Evolutionary conservation across 2,329 filamentous ascomycete species (phyloP).

Genomic region (Penicillium sp.): DNA sequence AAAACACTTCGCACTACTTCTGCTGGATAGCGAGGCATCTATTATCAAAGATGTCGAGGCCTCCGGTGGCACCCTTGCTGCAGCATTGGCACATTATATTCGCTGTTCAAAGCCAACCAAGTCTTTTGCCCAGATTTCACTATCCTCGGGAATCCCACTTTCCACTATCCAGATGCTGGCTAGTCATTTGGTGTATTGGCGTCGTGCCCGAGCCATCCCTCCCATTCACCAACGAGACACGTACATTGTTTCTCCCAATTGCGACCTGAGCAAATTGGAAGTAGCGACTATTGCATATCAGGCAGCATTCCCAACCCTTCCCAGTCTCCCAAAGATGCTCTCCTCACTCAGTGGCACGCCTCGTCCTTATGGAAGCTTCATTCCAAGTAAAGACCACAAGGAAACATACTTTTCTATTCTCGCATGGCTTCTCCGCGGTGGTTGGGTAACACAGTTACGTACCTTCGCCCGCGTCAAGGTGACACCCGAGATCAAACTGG

Average conservation of each 20-base stretch:
- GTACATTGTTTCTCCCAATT: constrained; percentile 90
- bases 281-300: constrained; percentile 72
- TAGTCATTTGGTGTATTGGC: constrained; percentile 94
- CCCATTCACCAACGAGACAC: constrained; percentile 86
- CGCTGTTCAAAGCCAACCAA: constrained; percentile 61
- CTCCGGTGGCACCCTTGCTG: constrained; percentile 73
- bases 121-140: constrained; percentile 70
- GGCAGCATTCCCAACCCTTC: constrained; percentile 76
- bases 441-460: constrained; percentile 90
- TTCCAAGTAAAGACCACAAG: constrained; percentile 84
- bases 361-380: constrained; percentile 77
- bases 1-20: constrained; percentile 81
- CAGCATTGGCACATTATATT: constrained; percentile 73
- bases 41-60: constrained; percentile 69
- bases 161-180: constrained; percentile 83
- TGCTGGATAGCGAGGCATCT: constrained; percentile 79
- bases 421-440: constrained; percentile 87
- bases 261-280: constrained; percentile 71
- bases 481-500: constrained; percentile 76
- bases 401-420: constrained; percentile 86
- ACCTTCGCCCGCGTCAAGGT: constrained; percentile 89
- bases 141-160: constrained; percentile 64
- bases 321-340: constrained; percentile 83
- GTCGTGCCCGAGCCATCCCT: constrained; percentile 85
- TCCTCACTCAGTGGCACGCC: constrained; percentile 77